Conservation (phyloP, 495 filamentous ascomycete genomes). For the Friedmanniomyces simplex region DNA sequence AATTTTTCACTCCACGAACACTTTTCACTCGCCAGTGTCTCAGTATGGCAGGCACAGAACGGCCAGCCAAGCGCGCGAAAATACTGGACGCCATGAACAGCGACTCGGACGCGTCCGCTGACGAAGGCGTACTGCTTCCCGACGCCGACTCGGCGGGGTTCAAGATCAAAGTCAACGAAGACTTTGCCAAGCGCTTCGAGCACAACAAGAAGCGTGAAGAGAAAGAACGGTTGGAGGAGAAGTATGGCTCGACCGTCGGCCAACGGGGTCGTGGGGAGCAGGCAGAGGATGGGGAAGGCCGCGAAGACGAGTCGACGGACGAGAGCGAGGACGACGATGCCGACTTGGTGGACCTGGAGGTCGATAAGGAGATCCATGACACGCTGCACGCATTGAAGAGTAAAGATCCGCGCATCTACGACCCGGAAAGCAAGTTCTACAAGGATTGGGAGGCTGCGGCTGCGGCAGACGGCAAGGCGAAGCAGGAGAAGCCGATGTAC, state of each 20-base stretch:
- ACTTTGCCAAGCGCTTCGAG: slow-evolving; percentile 83
- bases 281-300: slow-evolving; percentile 42
- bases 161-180: slow-evolving; percentile 70
- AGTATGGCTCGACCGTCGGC: not conserved
- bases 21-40: too few relatives aligned
- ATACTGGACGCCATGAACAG: slow-evolving; percentile 6
- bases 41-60: not conserved
- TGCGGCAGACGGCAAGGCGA: slow-evolving; percentile 30
- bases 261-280: slow-evolving; percentile 23
- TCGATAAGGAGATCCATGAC: slow-evolving; percentile 78
- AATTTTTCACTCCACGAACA: too few relatives aligned
- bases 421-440: slow-evolving; percentile 69
- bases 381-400: slow-evolving; percentile 75
- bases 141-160: not conserved
- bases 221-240: slow-evolving; percentile 57
- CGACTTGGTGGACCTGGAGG: slow-evolving; percentile 63
- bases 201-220: slow-evolving; percentile 96
- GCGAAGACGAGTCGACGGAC: slow-evolving; percentile 35
- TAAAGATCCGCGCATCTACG: slow-evolving; percentile 86
- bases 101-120: not conserved
- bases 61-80: slow-evolving; percentile 19
- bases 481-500: slow-evolving; percentile 74
- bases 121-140: slow-evolving; percentile 3
- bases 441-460: slow-evolving; percentile 44
- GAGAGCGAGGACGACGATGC: slow-evolving; percentile 88